phyloP scores from a whole-genome alignment of 2,329 filamentous ascomycete genomes.

The Penicillium sp. region DNA sequence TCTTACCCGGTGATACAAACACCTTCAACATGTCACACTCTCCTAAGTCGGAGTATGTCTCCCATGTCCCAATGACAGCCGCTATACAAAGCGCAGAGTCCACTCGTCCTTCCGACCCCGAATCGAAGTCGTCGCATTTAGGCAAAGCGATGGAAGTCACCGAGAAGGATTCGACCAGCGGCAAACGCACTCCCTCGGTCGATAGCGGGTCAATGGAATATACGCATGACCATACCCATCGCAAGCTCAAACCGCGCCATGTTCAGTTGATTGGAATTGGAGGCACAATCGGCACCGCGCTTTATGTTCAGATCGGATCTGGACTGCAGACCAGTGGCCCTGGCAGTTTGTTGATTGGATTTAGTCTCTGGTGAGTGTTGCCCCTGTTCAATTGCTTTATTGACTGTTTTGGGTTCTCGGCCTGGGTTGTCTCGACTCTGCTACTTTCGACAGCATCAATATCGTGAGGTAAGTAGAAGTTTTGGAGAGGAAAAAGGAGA shows the following conservation, averaged over 20 bases:
- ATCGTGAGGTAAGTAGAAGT: background rate
- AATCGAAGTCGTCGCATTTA: slow-evolving; percentile 15
- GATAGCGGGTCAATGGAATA: slow-evolving; percentile 27
- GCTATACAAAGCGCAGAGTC: slow-evolving; percentile 19
- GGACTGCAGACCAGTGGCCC: slow-evolving; percentile 44
- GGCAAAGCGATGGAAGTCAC: slow-evolving; percentile 9
- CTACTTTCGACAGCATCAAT: background rate
- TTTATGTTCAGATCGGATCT: slow-evolving; percentile 46
- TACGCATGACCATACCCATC: slow-evolving; percentile 37
- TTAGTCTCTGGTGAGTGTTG: slow-evolving; percentile 46
- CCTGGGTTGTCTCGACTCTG: slow-evolving; percentile 9
- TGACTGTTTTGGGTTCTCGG: background rate
- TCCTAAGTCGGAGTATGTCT: slow-evolving; percentile 2
- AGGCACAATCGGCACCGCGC: slow-evolving; percentile 46
- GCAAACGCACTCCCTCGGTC: slow-evolving; percentile 23
- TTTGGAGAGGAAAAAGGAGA: background rate
- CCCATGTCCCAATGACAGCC: slow-evolving; percentile 16
- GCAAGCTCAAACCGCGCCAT: slow-evolving; percentile 47
- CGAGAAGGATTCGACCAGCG: slow-evolving; percentile 20
- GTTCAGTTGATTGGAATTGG: slow-evolving; percentile 50
- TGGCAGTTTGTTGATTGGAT: slow-evolving; percentile 46
- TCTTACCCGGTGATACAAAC: background rate
- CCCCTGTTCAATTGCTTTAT: background rate
- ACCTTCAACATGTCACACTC: slow-evolving; percentile 11
- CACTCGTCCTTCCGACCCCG: slow-evolving; percentile 13